A percentile compares a stretch with the other conserved stretches of the same genome.
Conservation (phyloP, 164 flowering plant species). For the Umbilicus rupestris region DNA sequence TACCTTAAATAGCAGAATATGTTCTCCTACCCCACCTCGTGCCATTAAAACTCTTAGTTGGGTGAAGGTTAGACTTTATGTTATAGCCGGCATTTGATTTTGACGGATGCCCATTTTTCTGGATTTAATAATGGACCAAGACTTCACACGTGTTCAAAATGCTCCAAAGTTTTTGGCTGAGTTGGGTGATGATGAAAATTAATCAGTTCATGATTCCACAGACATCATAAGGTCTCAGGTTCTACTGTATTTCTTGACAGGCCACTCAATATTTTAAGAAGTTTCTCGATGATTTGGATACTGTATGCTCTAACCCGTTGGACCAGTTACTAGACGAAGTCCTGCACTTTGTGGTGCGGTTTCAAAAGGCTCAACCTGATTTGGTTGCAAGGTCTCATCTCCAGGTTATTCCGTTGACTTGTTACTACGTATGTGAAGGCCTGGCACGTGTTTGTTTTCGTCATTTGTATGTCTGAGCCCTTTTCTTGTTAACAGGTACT, state of each 20-base stretch:
- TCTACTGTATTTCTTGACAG: slow-evolving; percentile 29
- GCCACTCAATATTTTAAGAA: slow-evolving; percentile 76
- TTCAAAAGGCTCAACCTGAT: slow-evolving; percentile 84
- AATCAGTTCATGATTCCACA: slow-evolving; percentile 66
- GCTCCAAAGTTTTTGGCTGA: background rate
- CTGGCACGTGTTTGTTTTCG: background rate
- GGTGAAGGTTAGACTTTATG: slow-evolving; percentile 45
- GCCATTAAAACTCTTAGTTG: slow-evolving; percentile 68
- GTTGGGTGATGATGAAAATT: slow-evolving; percentile 44
- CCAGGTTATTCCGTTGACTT: slow-evolving; percentile 44
- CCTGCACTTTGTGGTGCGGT: slow-evolving; percentile 63
- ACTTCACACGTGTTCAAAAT: background rate
- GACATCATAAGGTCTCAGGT: slow-evolving; percentile 42
- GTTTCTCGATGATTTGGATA: slow-evolving; percentile 76
- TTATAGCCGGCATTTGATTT: background rate
- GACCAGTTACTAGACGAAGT: slow-evolving; percentile 52
- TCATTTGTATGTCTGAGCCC: background rate
- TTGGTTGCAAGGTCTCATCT: slow-evolving; percentile 93
- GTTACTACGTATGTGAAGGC: background rate
- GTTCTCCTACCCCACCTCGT: slow-evolving; percentile 96
- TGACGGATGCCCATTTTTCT: slow-evolving; percentile 8
- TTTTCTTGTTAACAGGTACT: slow-evolving; percentile 44
- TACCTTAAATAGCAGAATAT: slow-evolving; percentile 61
- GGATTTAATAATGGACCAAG: slow-evolving; percentile 3
- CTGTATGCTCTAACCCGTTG: slow-evolving; percentile 60